Conservation (phyloP, 1,284 basidiomycete species). For the Afroboletus lepidellus region DNA sequence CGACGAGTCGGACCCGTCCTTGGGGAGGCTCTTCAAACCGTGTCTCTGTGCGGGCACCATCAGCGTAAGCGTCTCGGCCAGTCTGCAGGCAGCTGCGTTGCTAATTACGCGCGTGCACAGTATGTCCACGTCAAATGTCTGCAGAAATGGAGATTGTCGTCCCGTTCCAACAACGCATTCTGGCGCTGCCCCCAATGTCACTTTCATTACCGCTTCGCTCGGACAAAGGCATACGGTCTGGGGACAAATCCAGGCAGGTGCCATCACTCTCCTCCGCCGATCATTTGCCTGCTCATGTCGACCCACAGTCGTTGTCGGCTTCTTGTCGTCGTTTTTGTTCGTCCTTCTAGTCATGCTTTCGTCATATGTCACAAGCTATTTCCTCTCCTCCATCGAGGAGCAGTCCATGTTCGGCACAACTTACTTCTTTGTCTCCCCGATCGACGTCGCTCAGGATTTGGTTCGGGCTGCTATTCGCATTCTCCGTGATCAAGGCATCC, state of each 20-base stretch:
- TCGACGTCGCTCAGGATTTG: conserved; percentile 59
- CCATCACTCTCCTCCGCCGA: neutral
- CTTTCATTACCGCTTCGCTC: conserved; percentile 70
- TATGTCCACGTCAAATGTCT: conserved; percentile 77
- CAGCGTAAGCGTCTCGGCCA: conserved; percentile 48
- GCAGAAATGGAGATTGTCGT: conserved; percentile 66
- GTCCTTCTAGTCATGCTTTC: conserved; percentile 64
- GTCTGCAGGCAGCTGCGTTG: conserved; percentile 9
- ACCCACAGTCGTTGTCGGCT: conserved; percentile 57
- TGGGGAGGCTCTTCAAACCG: conserved; percentile 71
- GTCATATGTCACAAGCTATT: conserved; percentile 69
- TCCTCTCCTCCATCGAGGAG: conserved; percentile 45
- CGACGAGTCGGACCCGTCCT: conserved; percentile 47
- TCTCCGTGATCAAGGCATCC: conserved; percentile 54
- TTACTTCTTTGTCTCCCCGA: conserved; percentile 55
- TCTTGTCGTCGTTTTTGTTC: conserved; percentile 65
- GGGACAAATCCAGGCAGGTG: conserved; percentile 68
- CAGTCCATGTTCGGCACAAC: conserved; percentile 41
- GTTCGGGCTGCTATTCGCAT: conserved; percentile 63
- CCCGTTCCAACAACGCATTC: conserved; percentile 58
- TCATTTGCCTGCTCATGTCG: conserved; percentile 14
- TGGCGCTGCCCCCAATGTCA: conserved; percentile 75
- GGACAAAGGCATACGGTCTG: conserved; percentile 65
- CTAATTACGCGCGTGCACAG: conserved; percentile 36
- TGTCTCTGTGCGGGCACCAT: conserved; percentile 81